Conservation (phyloP, 1,139 yeast species). For the Zygoascus hellenicus region DNA sequence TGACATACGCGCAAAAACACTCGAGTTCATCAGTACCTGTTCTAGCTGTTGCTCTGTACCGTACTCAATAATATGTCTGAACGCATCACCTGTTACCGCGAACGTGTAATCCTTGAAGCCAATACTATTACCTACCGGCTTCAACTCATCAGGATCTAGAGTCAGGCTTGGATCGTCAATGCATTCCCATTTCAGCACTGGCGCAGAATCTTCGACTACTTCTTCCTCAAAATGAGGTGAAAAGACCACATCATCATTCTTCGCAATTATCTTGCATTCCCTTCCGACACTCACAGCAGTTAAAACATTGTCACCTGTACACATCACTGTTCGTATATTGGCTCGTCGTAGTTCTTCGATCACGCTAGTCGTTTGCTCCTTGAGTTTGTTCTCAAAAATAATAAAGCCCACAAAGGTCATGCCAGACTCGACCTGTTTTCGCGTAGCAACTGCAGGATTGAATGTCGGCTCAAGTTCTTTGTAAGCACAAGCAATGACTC, state of each 20-base stretch:
- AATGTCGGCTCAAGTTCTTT: constrained; percentile 42
- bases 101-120: constrained; percentile 47
- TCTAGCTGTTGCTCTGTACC: constrained; percentile 39
- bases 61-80: constrained; percentile 58
- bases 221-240: constrained; percentile 54
- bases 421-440: constrained; percentile 64
- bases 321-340: constrained; percentile 79
- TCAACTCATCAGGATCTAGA: constrained; percentile 59
- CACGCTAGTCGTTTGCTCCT: constrained; percentile 58
- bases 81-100: constrained; percentile 90
- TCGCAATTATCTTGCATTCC: constrained; percentile 64
- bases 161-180: constrained; percentile 32
- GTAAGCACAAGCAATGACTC: constrained; percentile 93
- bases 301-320: constrained; percentile 93
- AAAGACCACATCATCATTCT: constrained; percentile 46
- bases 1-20: constrained; percentile 92
- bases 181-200: constrained; percentile 34
- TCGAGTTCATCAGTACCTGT: constrained; percentile 63
- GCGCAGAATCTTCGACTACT: constrained; percentile 12
- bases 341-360: constrained; percentile 56
- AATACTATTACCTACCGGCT: constrained; percentile 35
- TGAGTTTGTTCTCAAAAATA: constrained; percentile 84
- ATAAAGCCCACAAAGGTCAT: constrained; percentile 81
- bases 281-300: constrained; percentile 92
- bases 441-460: constrained; percentile 23